Percentiles rank a stretch among this genome's conserved stretches.
Evolutionary conservation across 2,329 filamentous ascomycete species (phyloP).

Genomic region (Colletotrichum sp.): DNA sequence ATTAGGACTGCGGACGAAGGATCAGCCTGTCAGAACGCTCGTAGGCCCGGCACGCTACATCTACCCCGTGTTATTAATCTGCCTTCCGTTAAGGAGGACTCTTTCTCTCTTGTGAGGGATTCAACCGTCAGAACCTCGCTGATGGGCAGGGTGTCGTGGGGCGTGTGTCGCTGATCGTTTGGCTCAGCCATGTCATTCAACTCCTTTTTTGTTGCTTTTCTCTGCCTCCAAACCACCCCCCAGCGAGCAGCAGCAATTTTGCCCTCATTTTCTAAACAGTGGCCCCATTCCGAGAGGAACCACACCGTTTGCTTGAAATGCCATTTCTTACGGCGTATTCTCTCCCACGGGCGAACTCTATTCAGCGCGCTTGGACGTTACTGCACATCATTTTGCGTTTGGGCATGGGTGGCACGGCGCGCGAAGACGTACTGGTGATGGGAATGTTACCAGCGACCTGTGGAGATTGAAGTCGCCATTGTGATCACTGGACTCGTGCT

Average conservation of each 20-base stretch:
- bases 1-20: constrained; percentile 15
- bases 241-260: background rate
- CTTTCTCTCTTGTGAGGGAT: background rate
- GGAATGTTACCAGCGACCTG: background rate
- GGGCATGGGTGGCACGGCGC: constrained; percentile 18
- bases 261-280: background rate
- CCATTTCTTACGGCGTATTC: background rate
- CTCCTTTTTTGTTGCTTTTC: background rate
- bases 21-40: constrained; percentile 15
- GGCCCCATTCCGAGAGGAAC: background rate
- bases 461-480: constrained; percentile 2
- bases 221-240: background rate
- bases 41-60: background rate
- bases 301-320: background rate
- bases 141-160: background rate
- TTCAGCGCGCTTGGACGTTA: background rate
- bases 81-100: background rate
- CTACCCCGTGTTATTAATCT: constrained; percentile 2
- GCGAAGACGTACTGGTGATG: background rate
- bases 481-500: background rate
- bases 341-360: constrained; percentile 4
- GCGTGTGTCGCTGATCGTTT: background rate
- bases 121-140: background rate
- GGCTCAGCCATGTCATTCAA: background rate
- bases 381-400: constrained; percentile 20